Evolutionary conservation across 768 basidiomycete species (phyloP).

Genomic region (Boletus sensibilis): DNA sequence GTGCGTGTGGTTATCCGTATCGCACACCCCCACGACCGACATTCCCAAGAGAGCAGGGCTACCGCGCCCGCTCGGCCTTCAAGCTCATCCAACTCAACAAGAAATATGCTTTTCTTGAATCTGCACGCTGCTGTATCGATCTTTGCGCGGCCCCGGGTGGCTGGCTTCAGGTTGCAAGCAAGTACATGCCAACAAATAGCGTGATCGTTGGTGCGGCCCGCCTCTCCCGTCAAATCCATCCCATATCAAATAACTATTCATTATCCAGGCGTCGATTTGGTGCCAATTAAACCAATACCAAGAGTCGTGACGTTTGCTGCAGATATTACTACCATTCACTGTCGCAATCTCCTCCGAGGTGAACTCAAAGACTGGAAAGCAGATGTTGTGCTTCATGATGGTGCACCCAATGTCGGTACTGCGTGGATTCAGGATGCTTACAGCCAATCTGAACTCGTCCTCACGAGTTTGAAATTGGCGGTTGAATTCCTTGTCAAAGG

Average conservation of each 20-base stretch:
- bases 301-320: conserved; percentile 87
- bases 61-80: conserved; percentile 98
- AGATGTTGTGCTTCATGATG: conserved; percentile 96
- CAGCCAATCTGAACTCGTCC: conserved; percentile 92
- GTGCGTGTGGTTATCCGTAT: conserved; percentile 37
- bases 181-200: conserved; percentile 93
- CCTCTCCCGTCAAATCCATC: conserved; percentile 6
- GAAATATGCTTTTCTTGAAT: conserved; percentile 90
- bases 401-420: conserved; percentile 98
- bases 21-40: conserved; percentile 5
- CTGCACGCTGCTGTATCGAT: conserved; percentile 92
- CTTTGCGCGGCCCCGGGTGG: conserved; percentile 98
- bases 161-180: conserved; percentile 98
- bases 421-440: conserved; percentile 99
- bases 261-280: conserved; percentile 83
- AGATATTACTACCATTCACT: conserved; percentile 92
- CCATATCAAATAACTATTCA: conserved; percentile 9
- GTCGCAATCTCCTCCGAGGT: conserved; percentile 78
- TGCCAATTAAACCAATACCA: conserved; percentile 94
- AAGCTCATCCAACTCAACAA: conserved; percentile 99
- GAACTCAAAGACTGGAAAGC: conserved; percentile 99
- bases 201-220: conserved; percentile 75
- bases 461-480: conserved; percentile 92
- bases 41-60: conserved; percentile 87
- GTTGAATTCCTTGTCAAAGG: conserved; percentile 93